Evolutionary conservation across 176 grass and related monocot species (phyloP), one percentile per base, ranked within the genome.

Genomic region (Metroxylon sagu): DNA sequence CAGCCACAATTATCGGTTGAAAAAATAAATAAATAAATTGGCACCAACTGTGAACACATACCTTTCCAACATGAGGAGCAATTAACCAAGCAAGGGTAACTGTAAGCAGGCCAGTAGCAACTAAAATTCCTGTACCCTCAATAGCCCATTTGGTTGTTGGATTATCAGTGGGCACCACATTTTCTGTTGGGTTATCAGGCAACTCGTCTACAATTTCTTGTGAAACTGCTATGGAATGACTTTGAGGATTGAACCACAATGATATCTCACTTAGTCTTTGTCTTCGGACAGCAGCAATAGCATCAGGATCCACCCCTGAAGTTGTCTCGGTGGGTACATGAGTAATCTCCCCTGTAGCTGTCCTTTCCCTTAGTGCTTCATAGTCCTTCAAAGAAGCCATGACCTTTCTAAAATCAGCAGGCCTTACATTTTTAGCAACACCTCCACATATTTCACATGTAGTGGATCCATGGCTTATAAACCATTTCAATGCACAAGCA

Each of bases 401-500:
- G 53, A 97, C 62, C 69, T 83, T 97, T 61, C 76, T 90, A 69
- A 91, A 90, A 82, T 97, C 92, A 1, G 25, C 7, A 53, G 80
- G 54, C 35, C 74, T 76, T 6, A 97, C 69, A 69, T 85, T 97
- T n/a, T 62, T 62, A 21, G 87, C 87, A 25, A 70, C 68, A 59
- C 54, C 60, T 55, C 73, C 87, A 12, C 92, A 97, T 18, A 97
- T 97, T 78, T 97, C 92, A 1, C 92, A 97, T 16, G 74, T 56
- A 4, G 87, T 88, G 50, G 83, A 97, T 17, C 92, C 92, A 64
- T 85, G 92, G 69, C 52, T 91, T 51, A 97, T 58, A 31, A 97
- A 97, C 92, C 92, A 97, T 73, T 97, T 97, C 16, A 97, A 64
- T 4, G 87, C 92, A 49, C 92, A 97, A 26, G 92, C 80, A 51